Evolutionary conservation across 2,329 filamentous ascomycete genomes (phyloP).

Genomic region (Xenosphaeropsis pyriputrescens): DNA sequence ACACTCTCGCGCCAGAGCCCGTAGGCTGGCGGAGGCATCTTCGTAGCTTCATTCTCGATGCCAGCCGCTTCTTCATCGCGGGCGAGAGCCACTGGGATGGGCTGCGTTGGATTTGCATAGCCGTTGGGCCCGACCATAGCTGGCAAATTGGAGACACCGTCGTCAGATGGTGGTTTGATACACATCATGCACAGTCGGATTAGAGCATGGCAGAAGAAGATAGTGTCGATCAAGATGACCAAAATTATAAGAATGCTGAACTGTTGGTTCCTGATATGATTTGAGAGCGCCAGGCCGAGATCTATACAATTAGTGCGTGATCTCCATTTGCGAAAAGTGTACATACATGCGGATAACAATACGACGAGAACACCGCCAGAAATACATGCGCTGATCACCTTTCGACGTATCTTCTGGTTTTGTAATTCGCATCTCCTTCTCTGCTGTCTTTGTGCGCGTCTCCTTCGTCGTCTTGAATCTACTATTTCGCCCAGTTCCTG

Average conservation of each 20-base stretch:
- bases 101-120: constrained; percentile 55
- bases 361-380: constrained; percentile 29
- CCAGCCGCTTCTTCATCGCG: constrained; percentile 58
- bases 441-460: constrained; percentile 7
- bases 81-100: constrained; percentile 64
- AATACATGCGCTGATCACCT: constrained; percentile 45
- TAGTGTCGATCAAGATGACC: constrained; percentile 55
- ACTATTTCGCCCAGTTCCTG: constrained; percentile 29
- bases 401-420: constrained; percentile 35
- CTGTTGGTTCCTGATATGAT: constrained; percentile 47
- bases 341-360: constrained; percentile 41
- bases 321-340: no score
- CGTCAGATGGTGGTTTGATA: constrained; percentile 22
- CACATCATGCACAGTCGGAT: constrained; percentile 58
- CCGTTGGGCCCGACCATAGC: constrained; percentile 40
- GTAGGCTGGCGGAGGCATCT: constrained; percentile 65
- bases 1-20: constrained; percentile 75
- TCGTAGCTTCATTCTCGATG: constrained; percentile 36
- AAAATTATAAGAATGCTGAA: constrained; percentile 72
- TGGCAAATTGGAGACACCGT: constrained; percentile 20
- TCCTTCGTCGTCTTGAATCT: constrained; percentile 22
- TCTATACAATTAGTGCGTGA: constrained; percentile 30
- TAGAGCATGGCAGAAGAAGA: constrained; percentile 70
- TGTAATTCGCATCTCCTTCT: constrained; percentile 25
- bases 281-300: constrained; percentile 54